phyloP scores from a whole-genome alignment of 2,329 filamentous ascomycete genomes.

The Penicillium corylophilum region DNA sequence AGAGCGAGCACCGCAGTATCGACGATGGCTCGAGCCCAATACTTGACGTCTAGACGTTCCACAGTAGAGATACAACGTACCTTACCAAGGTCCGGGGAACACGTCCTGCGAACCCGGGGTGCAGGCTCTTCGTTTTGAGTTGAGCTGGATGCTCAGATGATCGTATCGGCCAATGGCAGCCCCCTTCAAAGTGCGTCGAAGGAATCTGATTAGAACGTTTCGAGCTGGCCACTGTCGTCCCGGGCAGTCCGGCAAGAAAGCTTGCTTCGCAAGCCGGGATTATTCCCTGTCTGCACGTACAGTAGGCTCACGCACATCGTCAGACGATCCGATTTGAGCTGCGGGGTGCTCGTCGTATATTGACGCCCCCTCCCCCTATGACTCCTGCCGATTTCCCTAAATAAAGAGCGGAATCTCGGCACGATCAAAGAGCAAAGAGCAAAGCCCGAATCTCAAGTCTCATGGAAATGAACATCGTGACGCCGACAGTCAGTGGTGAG shows the following conservation, averaged over 20 bases:
- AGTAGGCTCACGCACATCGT: slow-evolving; percentile 2
- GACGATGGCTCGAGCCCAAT: background rate
- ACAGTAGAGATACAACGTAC: background rate
- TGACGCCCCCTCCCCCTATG: background rate
- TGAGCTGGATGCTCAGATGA: background rate
- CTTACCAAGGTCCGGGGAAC: background rate
- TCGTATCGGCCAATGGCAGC: background rate
- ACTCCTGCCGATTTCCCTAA: background rate
- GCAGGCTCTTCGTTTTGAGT: background rate
- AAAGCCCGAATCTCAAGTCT: background rate
- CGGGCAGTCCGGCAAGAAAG: background rate
- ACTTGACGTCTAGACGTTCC: background rate
- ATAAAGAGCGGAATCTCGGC: background rate
- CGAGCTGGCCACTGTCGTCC: background rate
- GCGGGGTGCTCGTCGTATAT: background rate
- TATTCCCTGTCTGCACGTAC: slow-evolving; percentile 11
- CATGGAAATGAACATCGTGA: background rate
- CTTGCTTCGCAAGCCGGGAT: slow-evolving; percentile 12
- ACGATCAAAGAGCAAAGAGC: background rate
- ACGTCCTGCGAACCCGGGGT: slow-evolving; percentile 6
- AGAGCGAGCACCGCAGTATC: background rate
- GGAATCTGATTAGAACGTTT: background rate
- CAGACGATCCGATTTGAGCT: slow-evolving; percentile 12
- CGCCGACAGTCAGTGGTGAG: background rate
- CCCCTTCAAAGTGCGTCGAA: background rate